phyloP scores from a whole-genome alignment of 192 early-diverging fungal genomes.

The Linnemannia exigua region DNA sequence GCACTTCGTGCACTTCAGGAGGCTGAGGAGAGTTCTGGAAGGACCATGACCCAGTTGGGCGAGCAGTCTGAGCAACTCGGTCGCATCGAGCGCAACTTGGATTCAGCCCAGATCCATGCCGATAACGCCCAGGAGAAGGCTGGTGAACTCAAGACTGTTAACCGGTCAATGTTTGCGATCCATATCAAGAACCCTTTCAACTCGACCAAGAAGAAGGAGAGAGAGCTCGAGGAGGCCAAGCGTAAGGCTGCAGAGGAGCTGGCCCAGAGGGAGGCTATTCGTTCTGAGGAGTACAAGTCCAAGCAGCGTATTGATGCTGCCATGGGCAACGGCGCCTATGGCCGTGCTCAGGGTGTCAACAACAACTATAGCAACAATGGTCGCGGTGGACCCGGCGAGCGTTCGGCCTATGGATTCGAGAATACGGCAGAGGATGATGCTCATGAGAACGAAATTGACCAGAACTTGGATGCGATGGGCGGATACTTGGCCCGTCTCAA shows the following conservation, averaged over 20 bases:
- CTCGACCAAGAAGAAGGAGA: conserved; percentile 69
- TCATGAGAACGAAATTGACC: conserved; percentile 77
- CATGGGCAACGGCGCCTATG: conserved; percentile 52
- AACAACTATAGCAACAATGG: conserved; percentile 59
- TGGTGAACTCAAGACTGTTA: conserved; percentile 72
- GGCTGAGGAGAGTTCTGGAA: conserved; percentile 69
- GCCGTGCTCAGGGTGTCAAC: conserved; percentile 18
- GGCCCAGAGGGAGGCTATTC: conserved; percentile 66
- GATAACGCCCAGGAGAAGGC: conserved; percentile 68
- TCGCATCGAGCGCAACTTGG: conserved; percentile 74
- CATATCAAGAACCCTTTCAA: conserved; percentile 79
- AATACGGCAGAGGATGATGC: conserved; percentile 75
- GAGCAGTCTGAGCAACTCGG: conserved; percentile 70
- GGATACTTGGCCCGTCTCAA: conserved; percentile 66
- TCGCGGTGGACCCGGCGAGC: conserved; percentile 63
- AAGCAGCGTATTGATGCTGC: conserved; percentile 69
- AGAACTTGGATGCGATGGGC: conserved; percentile 74
- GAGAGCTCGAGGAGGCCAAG: conserved; percentile 65
- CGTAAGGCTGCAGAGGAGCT: conserved; percentile 67
- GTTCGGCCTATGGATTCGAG: conserved; percentile 76
- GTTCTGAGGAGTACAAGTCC: conserved; percentile 67
- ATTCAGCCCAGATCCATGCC: conserved; percentile 72
- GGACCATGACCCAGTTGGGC: conserved; percentile 75
- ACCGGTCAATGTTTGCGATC: conserved; percentile 81
- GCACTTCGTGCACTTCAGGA: conserved; percentile 74